These are phyloP conservation scores for Fusarium decemcellulare DNA, from an alignment of 2,329 filamentous ascomycete species.

Conservation along the genomic window DNA sequence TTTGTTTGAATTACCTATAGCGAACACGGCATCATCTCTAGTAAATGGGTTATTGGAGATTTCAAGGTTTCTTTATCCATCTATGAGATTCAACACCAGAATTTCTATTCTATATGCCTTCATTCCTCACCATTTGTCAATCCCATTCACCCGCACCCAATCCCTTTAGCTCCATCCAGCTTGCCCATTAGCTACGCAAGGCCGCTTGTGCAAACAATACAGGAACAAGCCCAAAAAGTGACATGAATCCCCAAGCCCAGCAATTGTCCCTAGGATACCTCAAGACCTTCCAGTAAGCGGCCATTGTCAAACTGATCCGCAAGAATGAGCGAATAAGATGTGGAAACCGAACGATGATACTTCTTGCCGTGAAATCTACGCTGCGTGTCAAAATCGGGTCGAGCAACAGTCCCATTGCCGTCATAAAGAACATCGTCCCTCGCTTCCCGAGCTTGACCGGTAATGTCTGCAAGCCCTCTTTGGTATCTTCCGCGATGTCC, in stretches of 20 bases:
- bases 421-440: conserved; percentile 10
- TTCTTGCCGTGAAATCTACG: background rate
- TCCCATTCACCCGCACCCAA: background rate
- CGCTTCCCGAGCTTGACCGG: conserved; percentile 27
- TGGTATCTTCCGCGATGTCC: conserved; percentile 21
- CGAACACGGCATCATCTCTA: too few species aligned
- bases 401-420: background rate
- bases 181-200: background rate
- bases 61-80: background rate
- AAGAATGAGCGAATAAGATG: background rate
- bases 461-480: conserved; percentile 18
- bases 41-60: background rate
- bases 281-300: conserved; percentile 21
- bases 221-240: conserved; percentile 14
- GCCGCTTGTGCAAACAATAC: conserved; percentile 23
- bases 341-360: background rate
- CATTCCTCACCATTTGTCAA: background rate
- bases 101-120: background rate
- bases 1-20: too few species aligned
- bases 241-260: conserved; percentile 28
- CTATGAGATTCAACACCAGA: background rate
- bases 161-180: background rate
- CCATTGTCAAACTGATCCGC: conserved; percentile 16
- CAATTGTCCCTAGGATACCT: conserved; percentile 16
- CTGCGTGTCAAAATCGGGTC: conserved; percentile 19